A percentile compares a stretch with the other conserved stretches of the same genome.
These are phyloP conservation scores for Raddia distichophylla DNA, from an alignment of 176 grass and related monocot genomes.

Conservation along the genomic window DNA sequence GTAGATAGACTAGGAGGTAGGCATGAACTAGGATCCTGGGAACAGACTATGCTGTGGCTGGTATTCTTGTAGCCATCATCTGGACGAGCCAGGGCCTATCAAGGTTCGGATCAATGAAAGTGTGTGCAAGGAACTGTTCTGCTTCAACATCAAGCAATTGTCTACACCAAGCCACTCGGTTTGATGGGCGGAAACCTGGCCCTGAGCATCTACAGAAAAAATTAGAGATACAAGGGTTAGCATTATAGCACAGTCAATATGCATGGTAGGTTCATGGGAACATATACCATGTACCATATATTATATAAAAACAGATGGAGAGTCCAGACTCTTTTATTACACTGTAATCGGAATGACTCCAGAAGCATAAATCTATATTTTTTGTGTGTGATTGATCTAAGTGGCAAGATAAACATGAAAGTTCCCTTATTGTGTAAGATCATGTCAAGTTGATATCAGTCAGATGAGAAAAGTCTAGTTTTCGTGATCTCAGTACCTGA, in stretches of 20 bases:
- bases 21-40: conserved; percentile 22
- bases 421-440: not conserved
- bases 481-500: conserved; percentile 55
- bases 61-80: conserved; percentile 76
- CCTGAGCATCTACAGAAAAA: conserved; percentile 78
- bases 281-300: not conserved
- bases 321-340: not conserved
- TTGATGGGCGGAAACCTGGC: conserved; percentile 58
- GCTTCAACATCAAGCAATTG: conserved; percentile 84
- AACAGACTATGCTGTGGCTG: conserved; percentile 59
- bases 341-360: not conserved
- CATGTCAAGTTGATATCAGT: not conserved
- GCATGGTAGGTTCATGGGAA: not conserved
- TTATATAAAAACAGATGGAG: not conserved
- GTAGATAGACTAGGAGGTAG: not conserved
- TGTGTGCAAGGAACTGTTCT: conserved; percentile 77
- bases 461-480: not conserved
- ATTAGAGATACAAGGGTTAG: conserved; percentile 11
- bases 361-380: conserved; percentile 1
- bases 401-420: not conserved
- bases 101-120: conserved; percentile 76
- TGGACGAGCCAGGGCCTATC: conserved; percentile 81
- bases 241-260: not conserved
- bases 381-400: not conserved
- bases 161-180: conserved; percentile 79